A percentile compares a stretch with the other conserved stretches of the same genome.
These are phyloP conservation scores for Sonneratia caseolaris DNA, from an alignment of 345 rosid genomes.

Conservation along the genomic window DNA sequence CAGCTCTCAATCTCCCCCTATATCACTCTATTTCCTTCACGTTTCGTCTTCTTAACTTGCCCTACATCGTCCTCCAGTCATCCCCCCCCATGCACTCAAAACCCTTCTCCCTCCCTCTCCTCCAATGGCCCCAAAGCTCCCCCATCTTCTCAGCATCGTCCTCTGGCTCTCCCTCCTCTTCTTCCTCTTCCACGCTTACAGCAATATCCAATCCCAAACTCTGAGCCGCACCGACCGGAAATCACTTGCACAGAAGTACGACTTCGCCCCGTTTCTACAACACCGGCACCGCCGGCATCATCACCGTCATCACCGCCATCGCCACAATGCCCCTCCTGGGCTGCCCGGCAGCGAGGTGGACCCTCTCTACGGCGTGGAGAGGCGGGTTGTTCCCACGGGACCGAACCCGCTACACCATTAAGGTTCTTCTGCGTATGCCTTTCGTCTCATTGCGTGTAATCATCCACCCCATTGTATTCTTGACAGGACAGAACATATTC, in stretches of 20 bases:
- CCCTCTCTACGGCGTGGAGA: conserved; percentile 51
- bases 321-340: conserved; percentile 6
- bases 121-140: conserved; percentile 3
- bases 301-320: neutral
- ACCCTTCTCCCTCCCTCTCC: conserved; percentile 1
- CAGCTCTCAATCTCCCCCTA: neutral
- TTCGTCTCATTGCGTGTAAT: neutral
- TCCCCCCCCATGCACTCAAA: conserved; percentile 4
- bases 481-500: conserved; percentile 1
- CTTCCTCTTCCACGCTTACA: conserved; percentile 19
- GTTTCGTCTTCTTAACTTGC: neutral
- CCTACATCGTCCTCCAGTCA: neutral
- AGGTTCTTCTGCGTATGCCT: conserved; percentile 1
- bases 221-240: conserved; percentile 20
- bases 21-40: neutral
- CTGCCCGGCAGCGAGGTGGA: conserved; percentile 16
- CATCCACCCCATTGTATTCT: conserved; percentile 11
- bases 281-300: neutral
- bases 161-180: conserved; percentile 11
- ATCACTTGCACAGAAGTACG: conserved; percentile 31
- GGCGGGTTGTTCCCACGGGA: conserved; percentile 84
- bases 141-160: neutral
- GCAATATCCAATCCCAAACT: neutral
- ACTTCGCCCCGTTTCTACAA: conserved; percentile 44
- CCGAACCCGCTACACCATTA: conserved; percentile 94